Evolutionary conservation across 2,329 filamentous ascomycete genomes (phyloP).

Genomic region (Chaetomiaceae sp.): DNA sequence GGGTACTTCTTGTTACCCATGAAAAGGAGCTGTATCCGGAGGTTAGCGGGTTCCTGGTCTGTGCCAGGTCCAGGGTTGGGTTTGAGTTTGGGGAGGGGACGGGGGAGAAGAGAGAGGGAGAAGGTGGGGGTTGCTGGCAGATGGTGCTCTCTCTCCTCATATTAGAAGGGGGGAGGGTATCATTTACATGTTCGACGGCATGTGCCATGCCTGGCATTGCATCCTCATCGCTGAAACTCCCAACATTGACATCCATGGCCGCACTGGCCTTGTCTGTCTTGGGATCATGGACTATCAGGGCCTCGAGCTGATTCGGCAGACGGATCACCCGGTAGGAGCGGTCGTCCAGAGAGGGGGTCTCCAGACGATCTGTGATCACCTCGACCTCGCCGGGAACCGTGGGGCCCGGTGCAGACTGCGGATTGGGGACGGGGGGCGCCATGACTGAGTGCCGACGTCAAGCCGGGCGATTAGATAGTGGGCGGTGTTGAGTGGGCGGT

Average conservation of each 20-base stretch:
- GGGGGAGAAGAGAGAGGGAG: slow-evolving; percentile 7
- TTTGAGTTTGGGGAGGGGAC: no score
- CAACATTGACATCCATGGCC: slow-evolving; percentile 91
- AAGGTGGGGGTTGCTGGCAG: no score
- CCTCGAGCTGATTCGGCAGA: slow-evolving; percentile 83
- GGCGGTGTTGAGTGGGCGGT: neutral
- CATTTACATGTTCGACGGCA: slow-evolving; percentile 77
- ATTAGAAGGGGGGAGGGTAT: neutral
- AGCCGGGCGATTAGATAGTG: neutral
- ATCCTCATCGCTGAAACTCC: slow-evolving; percentile 86
- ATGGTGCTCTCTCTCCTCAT: neutral
- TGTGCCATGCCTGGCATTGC: slow-evolving; percentile 95
- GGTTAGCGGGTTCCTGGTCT: no score
- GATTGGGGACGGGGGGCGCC: slow-evolving; percentile 8
- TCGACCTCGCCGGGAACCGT: slow-evolving; percentile 33
- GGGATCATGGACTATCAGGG: slow-evolving; percentile 84
- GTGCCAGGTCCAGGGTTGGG: no score
- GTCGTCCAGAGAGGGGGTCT: slow-evolving; percentile 81
- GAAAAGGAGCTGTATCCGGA: slow-evolving; percentile 67
- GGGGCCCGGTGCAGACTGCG: slow-evolving; percentile 12
- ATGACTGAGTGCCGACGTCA: slow-evolving; percentile 15
- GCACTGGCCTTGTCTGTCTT: slow-evolving; percentile 97
- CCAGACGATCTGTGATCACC: slow-evolving; percentile 63
- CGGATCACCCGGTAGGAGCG: slow-evolving; percentile 82
- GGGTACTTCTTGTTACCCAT: slow-evolving; percentile 99